phyloP scores from a whole-genome alignment of 202 grass and related monocot species.

The Schoenoplectus tabernaemontani region DNA sequence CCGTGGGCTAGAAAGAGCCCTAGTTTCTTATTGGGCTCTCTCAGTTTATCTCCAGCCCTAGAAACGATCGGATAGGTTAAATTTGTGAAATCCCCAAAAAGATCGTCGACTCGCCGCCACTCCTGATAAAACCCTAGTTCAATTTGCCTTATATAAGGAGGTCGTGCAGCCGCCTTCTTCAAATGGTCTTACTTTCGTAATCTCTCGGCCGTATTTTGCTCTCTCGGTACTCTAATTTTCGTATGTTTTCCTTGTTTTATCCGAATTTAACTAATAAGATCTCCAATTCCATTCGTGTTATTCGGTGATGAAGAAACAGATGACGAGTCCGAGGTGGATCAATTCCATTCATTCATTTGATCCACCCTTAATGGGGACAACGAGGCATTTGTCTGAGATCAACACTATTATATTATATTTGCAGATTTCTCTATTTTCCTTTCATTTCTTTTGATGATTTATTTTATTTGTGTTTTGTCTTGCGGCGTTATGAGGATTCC shows the following conservation, averaged over 20 bases:
- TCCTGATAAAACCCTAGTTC: slow-evolving; percentile 14
- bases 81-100: no score
- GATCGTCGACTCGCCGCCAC: slow-evolving; percentile 14
- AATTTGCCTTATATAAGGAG: not conserved
- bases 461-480: not conserved
- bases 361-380: slow-evolving; percentile 5
- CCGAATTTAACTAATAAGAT: not conserved
- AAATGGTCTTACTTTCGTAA: not conserved
- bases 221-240: not conserved
- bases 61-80: no score
- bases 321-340: slow-evolving; percentile 25
- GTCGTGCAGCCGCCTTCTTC: not conserved
- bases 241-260: not conserved
- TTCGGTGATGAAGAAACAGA: slow-evolving; percentile 25
- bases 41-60: not conserved
- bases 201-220: not conserved
- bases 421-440: not conserved
- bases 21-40: not conserved
- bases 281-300: not conserved
- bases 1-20: not conserved
- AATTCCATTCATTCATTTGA: slow-evolving; percentile 23
- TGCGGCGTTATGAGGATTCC: slow-evolving; percentile 14
- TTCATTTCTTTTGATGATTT: not conserved
- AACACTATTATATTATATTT: not conserved
- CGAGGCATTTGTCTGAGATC: slow-evolving; percentile 29